A percentile compares a stretch with the other conserved stretches of the same genome.
These are phyloP conservation scores for Kalmanozyma brasiliensis DNA, from an alignment of 1,284 basidiomycete species.

Conservation along the genomic window DNA sequence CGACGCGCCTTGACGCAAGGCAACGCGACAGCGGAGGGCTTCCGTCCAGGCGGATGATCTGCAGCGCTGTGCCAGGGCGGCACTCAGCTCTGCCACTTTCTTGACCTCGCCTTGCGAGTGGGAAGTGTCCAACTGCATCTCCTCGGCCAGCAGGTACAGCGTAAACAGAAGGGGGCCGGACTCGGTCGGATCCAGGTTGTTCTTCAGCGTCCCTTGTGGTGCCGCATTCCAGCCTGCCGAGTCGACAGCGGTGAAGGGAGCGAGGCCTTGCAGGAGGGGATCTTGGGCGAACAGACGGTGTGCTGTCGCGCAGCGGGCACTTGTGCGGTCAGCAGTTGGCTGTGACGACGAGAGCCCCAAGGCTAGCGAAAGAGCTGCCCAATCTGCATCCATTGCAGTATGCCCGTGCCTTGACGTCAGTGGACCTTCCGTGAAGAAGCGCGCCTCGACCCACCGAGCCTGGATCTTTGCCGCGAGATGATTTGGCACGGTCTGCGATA, in stretches of 20 bases:
- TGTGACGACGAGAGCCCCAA: not conserved
- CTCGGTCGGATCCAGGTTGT: conserved; percentile 4
- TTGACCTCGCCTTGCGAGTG: not conserved
- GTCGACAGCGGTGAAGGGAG: not conserved
- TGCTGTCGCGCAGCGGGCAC: not conserved
- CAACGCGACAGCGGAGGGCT: conserved; percentile 10
- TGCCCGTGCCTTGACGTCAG: conserved; percentile 1
- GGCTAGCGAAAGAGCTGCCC: conserved; percentile 10
- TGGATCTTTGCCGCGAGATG: conserved; percentile 14
- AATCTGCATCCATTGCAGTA: conserved; percentile 18
- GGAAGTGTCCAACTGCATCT: conserved; percentile 35
- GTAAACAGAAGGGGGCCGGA: conserved; percentile 6
- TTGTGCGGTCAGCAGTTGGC: not conserved
- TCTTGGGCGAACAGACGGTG: conserved; percentile 22
- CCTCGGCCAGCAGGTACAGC: conserved; percentile 55
- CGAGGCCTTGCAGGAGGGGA: conserved; percentile 16
- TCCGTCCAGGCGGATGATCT: conserved; percentile 12
- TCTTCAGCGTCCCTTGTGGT: not conserved
- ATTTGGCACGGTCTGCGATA: conserved; percentile 8
- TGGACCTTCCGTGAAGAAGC: conserved; percentile 11
- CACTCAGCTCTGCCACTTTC: conserved; percentile 7
- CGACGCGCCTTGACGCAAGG: not conserved
- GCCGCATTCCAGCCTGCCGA: not conserved
- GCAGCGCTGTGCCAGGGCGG: not conserved
- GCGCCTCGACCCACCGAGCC: conserved; percentile 18